phyloP scores from a whole-genome alignment of 2,329 filamentous ascomycete species.

The Lecanoromycetidae sp. region DNA sequence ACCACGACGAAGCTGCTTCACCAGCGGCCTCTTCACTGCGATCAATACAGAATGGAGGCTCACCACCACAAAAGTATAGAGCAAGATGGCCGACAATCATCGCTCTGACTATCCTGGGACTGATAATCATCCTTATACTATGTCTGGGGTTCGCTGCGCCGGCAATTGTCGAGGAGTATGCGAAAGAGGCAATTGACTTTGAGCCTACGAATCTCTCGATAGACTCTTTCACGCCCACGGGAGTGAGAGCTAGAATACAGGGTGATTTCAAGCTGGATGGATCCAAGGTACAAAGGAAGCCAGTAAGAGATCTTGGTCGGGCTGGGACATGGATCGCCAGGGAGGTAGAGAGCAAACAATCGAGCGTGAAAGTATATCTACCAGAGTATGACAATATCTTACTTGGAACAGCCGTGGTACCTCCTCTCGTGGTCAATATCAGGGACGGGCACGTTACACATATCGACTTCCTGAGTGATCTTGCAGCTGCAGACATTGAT shows the following conservation, averaged over 20 bases:
- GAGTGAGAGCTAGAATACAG: conserved; percentile 67
- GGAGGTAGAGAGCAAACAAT: conserved; percentile 61
- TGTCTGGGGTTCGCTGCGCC: conserved; percentile 70
- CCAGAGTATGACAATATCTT: conserved; percentile 70
- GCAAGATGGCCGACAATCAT: conserved; percentile 67
- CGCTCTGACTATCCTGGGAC: conserved; percentile 54
- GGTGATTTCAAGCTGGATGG: conserved; percentile 74
- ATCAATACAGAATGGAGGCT: conserved; percentile 23
- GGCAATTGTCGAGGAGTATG: conserved; percentile 71
- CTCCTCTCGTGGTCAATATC: conserved; percentile 62
- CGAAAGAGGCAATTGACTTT: conserved; percentile 67
- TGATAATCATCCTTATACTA: conserved; percentile 56
- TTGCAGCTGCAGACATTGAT: conserved; percentile 64
- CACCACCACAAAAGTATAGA: conserved; percentile 28
- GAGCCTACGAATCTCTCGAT: conserved; percentile 75
- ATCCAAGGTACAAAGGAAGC: conserved; percentile 56
- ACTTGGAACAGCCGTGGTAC: conserved; percentile 64
- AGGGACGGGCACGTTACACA: conserved; percentile 64
- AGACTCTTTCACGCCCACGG: conserved; percentile 67
- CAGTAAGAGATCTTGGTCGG: conserved; percentile 62
- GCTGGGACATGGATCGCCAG: conserved; percentile 69
- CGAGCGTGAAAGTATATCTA: conserved; percentile 63
- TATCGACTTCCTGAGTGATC: conserved; percentile 66
- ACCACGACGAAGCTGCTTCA: conserved; percentile 19
- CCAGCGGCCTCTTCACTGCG: conserved; percentile 27